Evolutionary conservation across 225 moss, liverwort and hornwort species (phyloP), one percentile per base, ranked within the genome.

Genomic region (Pleurozium schreberi): DNA sequence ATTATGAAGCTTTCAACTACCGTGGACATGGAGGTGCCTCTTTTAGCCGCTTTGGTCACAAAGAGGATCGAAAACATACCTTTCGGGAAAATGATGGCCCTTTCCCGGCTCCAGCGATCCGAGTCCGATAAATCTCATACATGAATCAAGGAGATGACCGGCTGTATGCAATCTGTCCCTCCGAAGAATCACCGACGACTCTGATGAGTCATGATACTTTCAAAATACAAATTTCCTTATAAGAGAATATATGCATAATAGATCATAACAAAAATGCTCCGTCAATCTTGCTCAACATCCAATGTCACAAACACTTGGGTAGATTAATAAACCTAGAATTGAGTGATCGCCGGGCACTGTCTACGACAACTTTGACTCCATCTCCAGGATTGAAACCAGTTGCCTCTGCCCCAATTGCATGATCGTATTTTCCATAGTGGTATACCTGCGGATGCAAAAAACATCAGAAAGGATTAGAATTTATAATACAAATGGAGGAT

Each of bases 21-120:
- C 55, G 60, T 47, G 60, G 59, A 36, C 60, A 85, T 42, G 38
- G 14, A 52, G 52, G 67, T 64, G n/a, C n/a, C 52, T 26, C 38
- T 67, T 27, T 9, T 52, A 52, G 66, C 38, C 53, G 6, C 30
- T 81, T 34, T 58, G 71, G 33, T 85, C 43, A 70, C 84, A 57
- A 85, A 71, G 71, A 40, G 58, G 62, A 38, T 58, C 43, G 58
- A 60, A 88, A 75, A 78, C 90, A 84, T 82, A 96, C 95, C 95
- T 74, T 45, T 97, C 97, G 85, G 96, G 95, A 92, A 96, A 97
- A 85, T 96, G 96, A 88, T 96, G 94, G 42, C 92, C 96, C 84
- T 96, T 97, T 86, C 90, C 94, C 80, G 96, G 91, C 92, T 95
- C 97, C 49, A 97, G 17, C 42, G 82, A n/a, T 80, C 38, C 71